These are phyloP conservation scores for Sordariomycetes sp. DNA, from an alignment of 2,329 filamentous ascomycete genomes.

Conservation along the genomic window DNA sequence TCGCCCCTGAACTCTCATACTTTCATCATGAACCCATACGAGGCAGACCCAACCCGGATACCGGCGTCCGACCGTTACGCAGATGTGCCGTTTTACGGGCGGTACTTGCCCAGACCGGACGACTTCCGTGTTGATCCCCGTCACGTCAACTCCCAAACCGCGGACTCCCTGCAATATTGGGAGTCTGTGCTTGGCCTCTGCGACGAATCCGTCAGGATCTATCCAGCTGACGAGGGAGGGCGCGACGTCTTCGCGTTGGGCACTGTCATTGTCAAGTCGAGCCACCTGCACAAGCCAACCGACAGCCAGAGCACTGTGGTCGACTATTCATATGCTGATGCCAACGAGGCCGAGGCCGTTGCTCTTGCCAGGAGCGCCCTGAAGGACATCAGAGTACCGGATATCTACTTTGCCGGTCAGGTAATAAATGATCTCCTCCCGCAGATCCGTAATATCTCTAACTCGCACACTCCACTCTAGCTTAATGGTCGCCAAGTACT, in stretches of 20 bases:
- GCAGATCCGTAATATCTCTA: neutral
- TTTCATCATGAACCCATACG: slow-evolving; percentile 8
- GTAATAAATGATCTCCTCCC: slow-evolving; percentile 12
- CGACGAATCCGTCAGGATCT: slow-evolving; percentile 16
- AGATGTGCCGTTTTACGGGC: slow-evolving; percentile 10
- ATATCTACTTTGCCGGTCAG: slow-evolving; percentile 26
- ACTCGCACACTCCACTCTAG: slow-evolving; percentile 12
- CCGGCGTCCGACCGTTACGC: slow-evolving; percentile 8
- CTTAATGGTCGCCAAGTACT: slow-evolving; percentile 23
- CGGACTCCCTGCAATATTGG: slow-evolving; percentile 19
- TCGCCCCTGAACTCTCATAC: too few species aligned
- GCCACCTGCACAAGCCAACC: slow-evolving; percentile 16
- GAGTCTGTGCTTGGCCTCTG: slow-evolving; percentile 19
- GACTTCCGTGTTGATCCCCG: slow-evolving; percentile 10
- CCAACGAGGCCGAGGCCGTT: slow-evolving; percentile 25
- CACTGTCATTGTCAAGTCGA: slow-evolving; percentile 26
- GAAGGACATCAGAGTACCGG: slow-evolving; percentile 18
- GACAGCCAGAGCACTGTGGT: slow-evolving; percentile 1
- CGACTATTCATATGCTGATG: slow-evolving; percentile 28
- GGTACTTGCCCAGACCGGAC: slow-evolving; percentile 7
- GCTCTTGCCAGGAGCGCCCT: slow-evolving; percentile 17
- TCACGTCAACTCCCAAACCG: slow-evolving; percentile 14
- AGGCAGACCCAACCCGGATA: slow-evolving; percentile 8
- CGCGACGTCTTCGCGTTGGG: slow-evolving; percentile 30
- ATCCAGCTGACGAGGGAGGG: slow-evolving; percentile 18